A percentile compares a stretch with the other conserved stretches of the same genome.
These are phyloP conservation scores for Canariomyces notabilis DNA, from an alignment of 2,329 filamentous ascomycete species.

Conservation along the genomic window DNA sequence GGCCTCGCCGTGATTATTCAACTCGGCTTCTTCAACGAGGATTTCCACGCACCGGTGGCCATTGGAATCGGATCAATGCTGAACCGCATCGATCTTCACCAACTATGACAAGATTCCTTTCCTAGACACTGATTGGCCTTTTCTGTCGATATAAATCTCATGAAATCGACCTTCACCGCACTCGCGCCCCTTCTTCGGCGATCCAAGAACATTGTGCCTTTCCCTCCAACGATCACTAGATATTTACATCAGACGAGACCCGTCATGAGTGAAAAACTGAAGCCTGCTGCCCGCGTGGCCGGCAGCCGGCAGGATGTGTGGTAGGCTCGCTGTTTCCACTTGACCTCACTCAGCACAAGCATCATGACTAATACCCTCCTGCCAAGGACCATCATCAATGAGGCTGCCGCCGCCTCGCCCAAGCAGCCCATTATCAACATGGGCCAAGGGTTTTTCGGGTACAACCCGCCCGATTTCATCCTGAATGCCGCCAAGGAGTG, in stretches of 20 bases:
- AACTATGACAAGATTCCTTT: not conserved
- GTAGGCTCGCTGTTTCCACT: constrained; percentile 11
- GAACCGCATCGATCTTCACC: too few species aligned
- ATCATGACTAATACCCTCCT: constrained; percentile 7
- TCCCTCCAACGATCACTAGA: not conserved
- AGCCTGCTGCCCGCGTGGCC: constrained; percentile 25
- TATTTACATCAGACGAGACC: constrained; percentile 10
- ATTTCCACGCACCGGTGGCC: too few species aligned
- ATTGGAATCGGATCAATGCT: too few species aligned
- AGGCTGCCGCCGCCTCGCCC: constrained; percentile 58
- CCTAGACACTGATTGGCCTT: not conserved
- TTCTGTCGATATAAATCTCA: not conserved
- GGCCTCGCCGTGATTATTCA: constrained; percentile 10
- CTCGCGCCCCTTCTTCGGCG: constrained; percentile 12
- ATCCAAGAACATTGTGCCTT: not conserved
- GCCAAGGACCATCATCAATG: constrained; percentile 59
- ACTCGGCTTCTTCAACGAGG: not conserved
- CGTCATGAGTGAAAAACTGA: constrained; percentile 24
- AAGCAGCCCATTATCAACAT: constrained; percentile 61
- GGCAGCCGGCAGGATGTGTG: constrained; percentile 26
- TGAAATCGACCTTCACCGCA: constrained; percentile 6
- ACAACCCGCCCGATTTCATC: constrained; percentile 44
- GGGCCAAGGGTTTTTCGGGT: constrained; percentile 42
- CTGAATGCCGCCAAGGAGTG: constrained; percentile 86
- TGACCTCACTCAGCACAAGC: not conserved